Evolutionary conservation across 176 grass and related monocot species (phyloP), one percentile per base, ranked within the genome.

Genomic region (Musa itinerans): DNA sequence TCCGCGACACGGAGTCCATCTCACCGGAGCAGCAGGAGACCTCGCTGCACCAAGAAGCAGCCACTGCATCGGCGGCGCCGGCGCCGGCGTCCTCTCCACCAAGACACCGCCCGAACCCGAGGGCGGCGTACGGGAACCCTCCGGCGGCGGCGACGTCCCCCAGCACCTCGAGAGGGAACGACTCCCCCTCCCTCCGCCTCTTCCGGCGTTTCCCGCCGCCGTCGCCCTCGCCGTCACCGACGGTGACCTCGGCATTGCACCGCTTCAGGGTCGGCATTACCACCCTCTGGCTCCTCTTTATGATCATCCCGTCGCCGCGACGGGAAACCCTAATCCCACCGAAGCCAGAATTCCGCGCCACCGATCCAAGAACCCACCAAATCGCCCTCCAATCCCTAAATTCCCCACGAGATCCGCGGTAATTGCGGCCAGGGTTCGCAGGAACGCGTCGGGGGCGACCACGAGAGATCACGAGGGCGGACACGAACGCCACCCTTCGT

Each of bases 111-210:
- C 78, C 77, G 74, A 98, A 85, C 2, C 82, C 90, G 53, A 76
- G 82, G 16, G 86, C 63, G n/a, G 87, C 82, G 71, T 80, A 91
- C 1, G 94, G 90, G 73, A 92, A 87, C 34, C 58, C 78, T 54
- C 71, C 58, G 67, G 80, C 78, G 2, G 88, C 77, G 11, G 86
- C 83, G 48, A 98, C 90, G 70, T 86, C 55, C 43, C 95, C 95
- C 25, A 98, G 89, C 57, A 91, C 81, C 86, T 98, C 95, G 57
- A 98, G 81, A 49, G 90, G 88, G 77, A 98, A 98, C 55, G 86
- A 85, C 58, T 83, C 82, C 78, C 79, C 85, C 68, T 79, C 85
- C 79, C 66, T 86, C 82, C 83, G 86, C 82, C 83, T 79, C 88
- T 93, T 98, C 53, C 54, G 84, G 59, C 82, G 82, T 14, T 64